Evolutionary conservation across 768 basidiomycete species (phyloP).

Genomic region (Bullera alba): DNA sequence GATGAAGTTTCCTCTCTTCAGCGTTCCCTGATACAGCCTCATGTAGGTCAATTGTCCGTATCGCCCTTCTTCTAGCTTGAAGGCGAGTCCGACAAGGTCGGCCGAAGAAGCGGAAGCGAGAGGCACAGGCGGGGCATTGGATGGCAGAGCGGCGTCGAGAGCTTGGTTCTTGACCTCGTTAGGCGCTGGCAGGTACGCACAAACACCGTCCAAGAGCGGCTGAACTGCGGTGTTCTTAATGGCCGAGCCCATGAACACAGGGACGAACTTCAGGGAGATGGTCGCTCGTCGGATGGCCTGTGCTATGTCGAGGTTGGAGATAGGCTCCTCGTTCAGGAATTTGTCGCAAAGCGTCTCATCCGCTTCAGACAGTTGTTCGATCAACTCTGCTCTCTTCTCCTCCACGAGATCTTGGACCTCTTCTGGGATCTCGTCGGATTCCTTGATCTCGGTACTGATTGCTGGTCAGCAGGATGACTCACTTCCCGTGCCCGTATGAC

Average conservation of each 20-base stretch:
- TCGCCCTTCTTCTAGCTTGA: slow-evolving; percentile 95
- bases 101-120: slow-evolving; percentile 76
- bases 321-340: slow-evolving; percentile 73
- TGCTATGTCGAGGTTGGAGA: slow-evolving; percentile 65
- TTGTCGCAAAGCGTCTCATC: slow-evolving; percentile 92
- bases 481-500: not conserved
- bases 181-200: slow-evolving; percentile 87
- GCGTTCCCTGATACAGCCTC: slow-evolving; percentile 89
- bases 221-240: slow-evolving; percentile 97
- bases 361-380: slow-evolving; percentile 92
- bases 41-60: slow-evolving; percentile 98
- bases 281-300: slow-evolving; percentile 85
- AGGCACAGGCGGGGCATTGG: slow-evolving; percentile 61
- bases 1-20: slow-evolving; percentile 78
- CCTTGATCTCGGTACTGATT: slow-evolving; percentile 63
- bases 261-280: slow-evolving; percentile 79
- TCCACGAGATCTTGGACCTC: slow-evolving; percentile 65
- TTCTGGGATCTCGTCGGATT: slow-evolving; percentile 80
- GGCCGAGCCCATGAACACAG: slow-evolving; percentile 93
- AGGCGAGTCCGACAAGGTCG: slow-evolving; percentile 86
- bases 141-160: slow-evolving; percentile 58
- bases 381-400: slow-evolving; percentile 79
- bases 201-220: slow-evolving; percentile 86
- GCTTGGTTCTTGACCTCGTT: slow-evolving; percentile 70
- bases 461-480: not conserved